Evolutionary conservation across 2,329 filamentous ascomycete species (phyloP).

Genomic region (Rhinocladiella similis): DNA sequence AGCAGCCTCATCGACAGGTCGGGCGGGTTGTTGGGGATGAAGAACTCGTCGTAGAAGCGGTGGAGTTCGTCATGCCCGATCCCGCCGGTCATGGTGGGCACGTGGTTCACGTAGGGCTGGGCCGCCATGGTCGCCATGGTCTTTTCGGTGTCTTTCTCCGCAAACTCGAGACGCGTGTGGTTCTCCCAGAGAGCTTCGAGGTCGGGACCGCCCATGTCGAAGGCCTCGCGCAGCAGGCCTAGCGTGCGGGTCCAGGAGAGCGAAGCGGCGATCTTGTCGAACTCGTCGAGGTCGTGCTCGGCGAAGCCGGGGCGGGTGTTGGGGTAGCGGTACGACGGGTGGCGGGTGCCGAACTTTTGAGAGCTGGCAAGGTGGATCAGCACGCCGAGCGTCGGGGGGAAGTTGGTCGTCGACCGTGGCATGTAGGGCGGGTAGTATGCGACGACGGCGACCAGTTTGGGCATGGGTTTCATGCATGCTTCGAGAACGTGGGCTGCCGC

Average conservation of each 20-base stretch:
- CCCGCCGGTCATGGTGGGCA: constrained; percentile 43
- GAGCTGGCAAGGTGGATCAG: constrained; percentile 59
- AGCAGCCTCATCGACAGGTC: constrained; percentile 56
- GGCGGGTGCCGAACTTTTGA: constrained; percentile 33
- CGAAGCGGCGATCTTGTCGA: constrained; percentile 62
- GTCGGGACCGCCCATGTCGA: constrained; percentile 43
- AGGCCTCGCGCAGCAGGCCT: constrained; percentile 59
- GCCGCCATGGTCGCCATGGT: constrained; percentile 34
- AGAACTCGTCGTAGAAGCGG: constrained; percentile 58
- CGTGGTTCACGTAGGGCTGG: constrained; percentile 35
- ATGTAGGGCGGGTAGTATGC: constrained; percentile 65
- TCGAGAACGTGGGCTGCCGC: constrained; percentile 62
- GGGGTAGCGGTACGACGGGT: constrained; percentile 54
- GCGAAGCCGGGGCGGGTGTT: constrained; percentile 66
- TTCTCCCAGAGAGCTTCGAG: constrained; percentile 42
- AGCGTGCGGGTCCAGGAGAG: constrained; percentile 70
- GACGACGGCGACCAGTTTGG: constrained; percentile 59
- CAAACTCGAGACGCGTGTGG: constrained; percentile 34
- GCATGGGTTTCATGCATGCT: constrained; percentile 56
- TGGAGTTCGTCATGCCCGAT: constrained; percentile 43
- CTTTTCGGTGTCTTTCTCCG: constrained; percentile 36
- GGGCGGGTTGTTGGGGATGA: constrained; percentile 53
- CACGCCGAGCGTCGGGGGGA: constrained; percentile 45
- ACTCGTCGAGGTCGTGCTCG: constrained; percentile 68
- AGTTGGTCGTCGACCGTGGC: constrained; percentile 46